Percentiles rank a stretch among this genome's conserved stretches.
Evolutionary conservation across 768 basidiomycete species (phyloP).

Genomic region (Exsudoporus frostii): DNA sequence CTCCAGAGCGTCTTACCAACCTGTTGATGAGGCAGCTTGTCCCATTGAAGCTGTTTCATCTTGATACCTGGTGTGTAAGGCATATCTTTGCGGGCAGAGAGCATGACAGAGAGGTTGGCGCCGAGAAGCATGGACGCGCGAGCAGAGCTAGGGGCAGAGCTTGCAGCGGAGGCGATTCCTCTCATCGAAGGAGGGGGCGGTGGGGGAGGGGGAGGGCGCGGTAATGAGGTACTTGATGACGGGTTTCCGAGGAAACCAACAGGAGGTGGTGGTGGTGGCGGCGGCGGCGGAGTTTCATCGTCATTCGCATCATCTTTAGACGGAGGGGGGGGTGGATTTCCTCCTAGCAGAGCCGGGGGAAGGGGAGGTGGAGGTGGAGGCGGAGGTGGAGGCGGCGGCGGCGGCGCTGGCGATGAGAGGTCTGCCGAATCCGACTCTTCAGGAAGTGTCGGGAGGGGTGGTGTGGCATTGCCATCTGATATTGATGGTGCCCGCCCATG

Average conservation of each 20-base stretch:
- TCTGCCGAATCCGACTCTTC: constrained; percentile 35
- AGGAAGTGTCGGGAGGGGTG: constrained; percentile 36
- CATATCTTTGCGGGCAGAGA: constrained; percentile 78
- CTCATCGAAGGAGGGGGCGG: constrained; percentile 32
- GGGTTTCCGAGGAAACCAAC: constrained; percentile 30
- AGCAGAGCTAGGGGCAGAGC: constrained; percentile 44
- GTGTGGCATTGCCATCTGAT: constrained; percentile 36
- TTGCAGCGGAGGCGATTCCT: constrained; percentile 33
- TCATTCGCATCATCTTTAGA: constrained; percentile 15
- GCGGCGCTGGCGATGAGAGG: constrained; percentile 27
- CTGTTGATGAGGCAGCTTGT: constrained; percentile 90
- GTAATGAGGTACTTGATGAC: constrained; percentile 20
- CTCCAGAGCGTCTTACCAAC: constrained; percentile 86
- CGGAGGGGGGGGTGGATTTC: constrained; percentile 10
- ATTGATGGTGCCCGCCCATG: constrained; percentile 44
- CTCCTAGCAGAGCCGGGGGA: constrained; percentile 8
- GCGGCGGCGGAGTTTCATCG: constrained; percentile 27
- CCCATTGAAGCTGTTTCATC: constrained; percentile 99
- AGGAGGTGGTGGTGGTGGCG: constrained; percentile 30
- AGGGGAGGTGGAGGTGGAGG: constrained; percentile 20
- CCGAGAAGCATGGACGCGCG: constrained; percentile 62
- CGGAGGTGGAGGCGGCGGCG: constrained; percentile 13
- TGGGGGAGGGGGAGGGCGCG: constrained; percentile 37
- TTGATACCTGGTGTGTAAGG: constrained; percentile 80
- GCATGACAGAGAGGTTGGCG: constrained; percentile 51